Evolutionary conservation across 139 green algal species (phyloP), one percentile per base, ranked within the genome.

Genomic region (Micractinium conductrix): DNA sequence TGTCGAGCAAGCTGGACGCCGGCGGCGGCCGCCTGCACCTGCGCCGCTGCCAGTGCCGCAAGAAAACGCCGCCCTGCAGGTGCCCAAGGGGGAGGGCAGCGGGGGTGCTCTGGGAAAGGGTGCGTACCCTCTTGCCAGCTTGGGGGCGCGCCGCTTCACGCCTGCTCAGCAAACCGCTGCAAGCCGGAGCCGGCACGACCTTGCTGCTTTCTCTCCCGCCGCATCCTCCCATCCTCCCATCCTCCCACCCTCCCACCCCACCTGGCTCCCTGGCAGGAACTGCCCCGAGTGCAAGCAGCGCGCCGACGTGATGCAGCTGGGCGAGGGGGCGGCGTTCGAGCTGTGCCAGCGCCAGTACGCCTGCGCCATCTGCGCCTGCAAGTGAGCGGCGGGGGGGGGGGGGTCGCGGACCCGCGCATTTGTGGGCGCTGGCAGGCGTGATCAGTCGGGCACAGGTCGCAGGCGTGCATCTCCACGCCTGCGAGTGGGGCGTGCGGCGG

Each of bases 41-140:
- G 79, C 85, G 89, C 10, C 90, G 90, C 76, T 92, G 89, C 76
- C 86, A 91, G 80, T 92, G 89, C 84, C 70, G 87, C 45, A 84
- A 89, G 35, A 91, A 91, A 83, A 89, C 88, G 28, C 88, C 88
- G 19, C 88, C 88, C 22, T 92, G 88, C 83, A 74, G 70, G 78
- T 71, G 53, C 14, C 40, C 19, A 24, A 17, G 35, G 37, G 67
- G 33, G 67, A 4, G 67, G 37, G 17, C 17, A n/a, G 42, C 3
- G 24, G 35, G 6, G n/a, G 21, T 74, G 68, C 68, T 33, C 38
- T 58, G 70, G 22, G 53, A 35, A 5, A 50, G 68, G 17, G 68
- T 45, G n/a, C n/a, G n/a, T n/a, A 8, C 69, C 37, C 37, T 75
- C 26, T 2, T 73, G 19, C 12, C 60, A 69, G 16, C n/a, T n/a